Evolutionary conservation across 345 rosid species (phyloP).

Genomic region (Boechera divaricarpa): DNA sequence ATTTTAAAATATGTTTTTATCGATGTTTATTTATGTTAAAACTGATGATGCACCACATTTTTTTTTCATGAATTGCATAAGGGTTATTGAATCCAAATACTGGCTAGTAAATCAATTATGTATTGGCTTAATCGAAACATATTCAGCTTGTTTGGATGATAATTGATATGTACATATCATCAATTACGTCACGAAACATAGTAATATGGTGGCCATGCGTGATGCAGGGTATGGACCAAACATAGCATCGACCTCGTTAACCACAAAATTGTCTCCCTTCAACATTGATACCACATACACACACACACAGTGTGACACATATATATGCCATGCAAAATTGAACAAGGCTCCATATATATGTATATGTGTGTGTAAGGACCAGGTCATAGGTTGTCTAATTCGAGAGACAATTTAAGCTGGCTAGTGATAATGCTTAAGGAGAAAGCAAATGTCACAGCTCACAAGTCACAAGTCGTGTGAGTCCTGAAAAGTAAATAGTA

Average conservation of each 20-base stretch:
- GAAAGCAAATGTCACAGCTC: constrained; percentile 33
- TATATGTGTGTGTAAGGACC: background rate
- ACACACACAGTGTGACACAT: background rate
- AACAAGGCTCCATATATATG: background rate
- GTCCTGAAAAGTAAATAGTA: background rate
- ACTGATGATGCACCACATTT: too few relatives aligned
- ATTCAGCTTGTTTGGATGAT: constrained; percentile 1
- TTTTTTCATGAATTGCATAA: background rate
- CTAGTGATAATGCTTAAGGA: constrained; percentile 29
- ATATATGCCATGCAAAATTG: constrained; percentile 5
- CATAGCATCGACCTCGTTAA: constrained; percentile 38
- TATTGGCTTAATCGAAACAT: background rate
- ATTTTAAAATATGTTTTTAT: background rate
- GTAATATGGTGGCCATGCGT: constrained; percentile 30
- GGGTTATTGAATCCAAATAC: background rate
- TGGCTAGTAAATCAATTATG: background rate
- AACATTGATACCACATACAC: constrained; percentile 29
- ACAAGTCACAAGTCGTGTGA: constrained; percentile 22
- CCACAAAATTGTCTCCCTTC: constrained; percentile 44
- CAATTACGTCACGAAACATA: constrained; percentile 27
- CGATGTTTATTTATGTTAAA: too few relatives aligned
- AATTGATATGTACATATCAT: background rate
- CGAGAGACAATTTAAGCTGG: constrained; percentile 28
- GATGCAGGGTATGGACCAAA: constrained; percentile 39
- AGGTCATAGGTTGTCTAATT: constrained; percentile 37